Percentiles rank a stretch among this genome's conserved stretches.
Evolutionary conservation across 78 protist species (phyloP).

Genomic region (Pelomyxa schiedti): DNA sequence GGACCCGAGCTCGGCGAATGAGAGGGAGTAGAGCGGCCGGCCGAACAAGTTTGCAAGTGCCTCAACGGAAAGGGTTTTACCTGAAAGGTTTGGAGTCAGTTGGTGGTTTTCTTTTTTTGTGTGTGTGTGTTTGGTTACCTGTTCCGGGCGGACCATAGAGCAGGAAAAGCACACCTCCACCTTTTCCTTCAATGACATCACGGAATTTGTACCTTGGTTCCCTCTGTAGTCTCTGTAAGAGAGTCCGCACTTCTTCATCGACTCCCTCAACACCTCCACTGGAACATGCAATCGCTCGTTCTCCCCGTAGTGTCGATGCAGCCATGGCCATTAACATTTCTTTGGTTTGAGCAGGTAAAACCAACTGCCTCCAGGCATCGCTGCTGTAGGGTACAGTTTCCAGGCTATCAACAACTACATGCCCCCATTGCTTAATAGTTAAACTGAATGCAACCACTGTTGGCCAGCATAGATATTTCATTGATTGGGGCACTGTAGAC

Average conservation of each 20-base stretch:
- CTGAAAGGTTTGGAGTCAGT: neutral
- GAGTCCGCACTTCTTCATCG: neutral
- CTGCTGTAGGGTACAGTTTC: neutral
- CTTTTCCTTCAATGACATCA: conserved; percentile 24
- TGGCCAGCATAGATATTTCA: conserved; percentile 1
- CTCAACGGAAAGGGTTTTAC: conserved; percentile 29
- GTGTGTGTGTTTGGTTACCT: no score
- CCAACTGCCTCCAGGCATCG: conserved; percentile 10
- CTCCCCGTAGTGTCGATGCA: neutral
- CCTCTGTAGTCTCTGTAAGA: neutral
- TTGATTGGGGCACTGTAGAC: neutral
- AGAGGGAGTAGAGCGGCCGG: conserved; percentile 17
- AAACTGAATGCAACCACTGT: neutral
- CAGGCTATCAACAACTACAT: conserved; percentile 18
- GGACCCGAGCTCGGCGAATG: conserved; percentile 35
- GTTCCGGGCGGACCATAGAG: neutral
- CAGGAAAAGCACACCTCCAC: conserved; percentile 24
- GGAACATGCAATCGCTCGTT: neutral
- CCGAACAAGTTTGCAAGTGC: conserved; percentile 20
- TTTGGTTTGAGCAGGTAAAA: conserved; percentile 5
- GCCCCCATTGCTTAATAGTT: conserved; percentile 19
- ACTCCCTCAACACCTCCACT: neutral
- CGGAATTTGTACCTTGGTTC: neutral
- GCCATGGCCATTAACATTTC: conserved; percentile 7
- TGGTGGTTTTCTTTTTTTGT: neutral